These are phyloP conservation scores for Diaporthe sp. DNA, from an alignment of 2,329 filamentous ascomycete genomes.

Conservation along the genomic window DNA sequence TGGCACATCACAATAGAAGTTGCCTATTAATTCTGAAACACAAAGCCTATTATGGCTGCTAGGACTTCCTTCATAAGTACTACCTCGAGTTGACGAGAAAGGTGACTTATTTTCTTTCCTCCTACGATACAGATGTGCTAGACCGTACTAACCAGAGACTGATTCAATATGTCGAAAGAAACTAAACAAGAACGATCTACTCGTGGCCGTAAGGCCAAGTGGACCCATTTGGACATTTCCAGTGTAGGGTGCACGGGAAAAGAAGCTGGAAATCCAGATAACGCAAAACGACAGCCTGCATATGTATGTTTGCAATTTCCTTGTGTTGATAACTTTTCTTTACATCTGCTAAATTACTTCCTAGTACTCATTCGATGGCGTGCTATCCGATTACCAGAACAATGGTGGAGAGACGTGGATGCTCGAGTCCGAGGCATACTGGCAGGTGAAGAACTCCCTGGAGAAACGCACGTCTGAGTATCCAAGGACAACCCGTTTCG, in stretches of 20 bases:
- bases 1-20: background rate
- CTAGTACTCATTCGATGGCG: background rate
- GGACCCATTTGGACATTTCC: background rate
- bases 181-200: background rate
- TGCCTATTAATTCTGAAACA: background rate
- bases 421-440: background rate
- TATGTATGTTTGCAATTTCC: background rate
- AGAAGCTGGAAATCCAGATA: background rate
- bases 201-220: background rate
- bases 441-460: background rate
- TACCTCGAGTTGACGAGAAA: background rate
- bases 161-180: background rate
- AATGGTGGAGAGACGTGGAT: background rate
- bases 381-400: background rate
- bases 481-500: background rate
- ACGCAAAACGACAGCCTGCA: background rate
- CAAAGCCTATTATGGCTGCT: background rate
- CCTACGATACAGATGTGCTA: background rate
- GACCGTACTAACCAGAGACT: background rate
- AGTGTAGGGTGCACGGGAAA: background rate
- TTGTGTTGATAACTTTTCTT: background rate
- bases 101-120: background rate
- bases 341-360: background rate
- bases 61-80: background rate
- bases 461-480: background rate